A percentile compares a stretch with the other conserved stretches of the same genome.
phyloP scores from a whole-genome alignment of 192 early-diverging fungal genomes.

The Entomortierella chlamydospora region DNA sequence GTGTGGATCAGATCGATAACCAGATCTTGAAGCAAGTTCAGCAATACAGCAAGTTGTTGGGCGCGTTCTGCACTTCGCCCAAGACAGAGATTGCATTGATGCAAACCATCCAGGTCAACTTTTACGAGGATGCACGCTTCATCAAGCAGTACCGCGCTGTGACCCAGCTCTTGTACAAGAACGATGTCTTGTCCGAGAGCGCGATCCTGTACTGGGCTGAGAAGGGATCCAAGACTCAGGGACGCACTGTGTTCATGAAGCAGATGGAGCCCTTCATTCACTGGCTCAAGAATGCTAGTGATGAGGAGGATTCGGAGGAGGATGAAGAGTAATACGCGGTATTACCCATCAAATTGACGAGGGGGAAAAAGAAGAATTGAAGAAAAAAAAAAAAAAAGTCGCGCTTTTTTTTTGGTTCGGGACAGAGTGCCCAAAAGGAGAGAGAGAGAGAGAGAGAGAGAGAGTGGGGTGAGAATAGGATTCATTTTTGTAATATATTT shows the following conservation, averaged over 20 bases:
- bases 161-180: constrained; percentile 85
- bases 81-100: constrained; percentile 90
- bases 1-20: constrained; percentile 87
- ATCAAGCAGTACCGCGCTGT: constrained; percentile 89
- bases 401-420: too few relatives aligned
- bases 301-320: constrained; percentile 79
- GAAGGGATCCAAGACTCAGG: constrained; percentile 89
- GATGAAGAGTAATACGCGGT: constrained; percentile 48
- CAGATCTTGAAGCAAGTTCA: constrained; percentile 73
- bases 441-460: neutral
- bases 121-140: constrained; percentile 90
- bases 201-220: constrained; percentile 95
- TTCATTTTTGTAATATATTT: constrained; percentile 10
- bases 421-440: too few relatives aligned
- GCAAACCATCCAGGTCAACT: constrained; percentile 86
- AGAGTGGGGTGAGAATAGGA: neutral
- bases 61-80: constrained; percentile 78
- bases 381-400: too few relatives aligned
- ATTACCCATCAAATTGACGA: too few relatives aligned
- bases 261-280: constrained; percentile 92
- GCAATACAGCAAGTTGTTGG: constrained; percentile 81
- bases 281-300: constrained; percentile 81
- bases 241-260: constrained; percentile 92
- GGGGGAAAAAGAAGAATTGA: too few relatives aligned
- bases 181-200: constrained; percentile 90